Evolutionary conservation across 2,329 filamentous ascomycete species (phyloP).

Genomic region (Triangularia verruculosa): DNA sequence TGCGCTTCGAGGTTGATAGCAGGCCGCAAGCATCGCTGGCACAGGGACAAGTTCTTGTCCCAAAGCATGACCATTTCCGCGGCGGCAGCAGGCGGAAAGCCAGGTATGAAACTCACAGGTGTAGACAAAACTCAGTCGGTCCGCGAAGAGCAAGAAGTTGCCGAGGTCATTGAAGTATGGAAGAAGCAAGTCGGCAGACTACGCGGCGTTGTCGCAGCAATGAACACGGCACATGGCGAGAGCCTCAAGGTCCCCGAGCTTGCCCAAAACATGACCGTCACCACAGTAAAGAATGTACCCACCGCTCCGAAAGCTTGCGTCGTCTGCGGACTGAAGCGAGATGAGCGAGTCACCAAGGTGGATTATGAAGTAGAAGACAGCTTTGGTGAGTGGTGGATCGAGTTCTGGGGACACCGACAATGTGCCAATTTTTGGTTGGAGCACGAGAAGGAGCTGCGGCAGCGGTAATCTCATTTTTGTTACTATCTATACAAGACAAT

Average conservation of each 20-base stretch:
- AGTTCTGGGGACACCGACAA: slow-evolving; percentile 77
- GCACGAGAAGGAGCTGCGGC: slow-evolving; percentile 67
- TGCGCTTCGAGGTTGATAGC: slow-evolving; percentile 79
- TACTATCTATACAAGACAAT: background rate
- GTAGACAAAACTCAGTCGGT: slow-evolving; percentile 79
- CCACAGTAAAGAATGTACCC: slow-evolving; percentile 68
- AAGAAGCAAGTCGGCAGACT: slow-evolving; percentile 71
- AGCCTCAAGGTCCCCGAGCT: slow-evolving; percentile 65
- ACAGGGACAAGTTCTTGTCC: slow-evolving; percentile 77
- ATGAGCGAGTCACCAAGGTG: slow-evolving; percentile 75
- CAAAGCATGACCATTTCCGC: slow-evolving; percentile 87
- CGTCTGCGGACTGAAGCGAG: slow-evolving; percentile 82
- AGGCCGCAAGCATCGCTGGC: slow-evolving; percentile 84
- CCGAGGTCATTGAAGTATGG: slow-evolving; percentile 75
- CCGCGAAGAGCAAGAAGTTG: slow-evolving; percentile 80
- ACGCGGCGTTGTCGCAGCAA: slow-evolving; percentile 67
- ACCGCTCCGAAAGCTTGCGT: slow-evolving; percentile 74
- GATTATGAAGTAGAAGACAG: slow-evolving; percentile 80
- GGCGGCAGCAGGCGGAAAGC: slow-evolving; percentile 57
- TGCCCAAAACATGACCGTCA: slow-evolving; percentile 64
- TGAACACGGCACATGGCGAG: slow-evolving; percentile 46
- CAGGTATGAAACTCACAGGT: slow-evolving; percentile 82
- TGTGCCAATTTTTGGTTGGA: slow-evolving; percentile 85
- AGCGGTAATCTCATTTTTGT: slow-evolving; percentile 47
- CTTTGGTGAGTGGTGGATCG: slow-evolving; percentile 96